Conservation (phyloP, 2,329 filamentous ascomycete genomes). For the Neoascochyta sp. region DNA sequence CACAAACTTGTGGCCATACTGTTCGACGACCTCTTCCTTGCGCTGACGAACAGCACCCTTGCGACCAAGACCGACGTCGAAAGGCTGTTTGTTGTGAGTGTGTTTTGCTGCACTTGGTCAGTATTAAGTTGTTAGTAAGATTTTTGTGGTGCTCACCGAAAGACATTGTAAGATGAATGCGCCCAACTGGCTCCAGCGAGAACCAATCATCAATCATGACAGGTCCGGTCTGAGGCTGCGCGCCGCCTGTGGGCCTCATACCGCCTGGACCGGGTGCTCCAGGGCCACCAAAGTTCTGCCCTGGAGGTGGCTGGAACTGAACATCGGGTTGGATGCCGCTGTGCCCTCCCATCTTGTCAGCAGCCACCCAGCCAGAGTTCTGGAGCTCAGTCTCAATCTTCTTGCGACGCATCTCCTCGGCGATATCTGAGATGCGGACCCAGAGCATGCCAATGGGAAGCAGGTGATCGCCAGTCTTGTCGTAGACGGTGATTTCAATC, state of each 20-base stretch:
- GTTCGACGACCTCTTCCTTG: slow-evolving; percentile 97
- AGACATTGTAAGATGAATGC: slow-evolving; percentile 85
- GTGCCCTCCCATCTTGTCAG: slow-evolving; percentile 81
- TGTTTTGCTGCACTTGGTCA: slow-evolving; percentile 63
- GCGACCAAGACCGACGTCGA: slow-evolving; percentile 86
- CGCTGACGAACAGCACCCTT: slow-evolving; percentile 95
- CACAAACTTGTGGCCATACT: slow-evolving; percentile 98
- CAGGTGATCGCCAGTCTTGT: slow-evolving; percentile 83
- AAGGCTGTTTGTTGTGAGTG: slow-evolving; percentile 73
- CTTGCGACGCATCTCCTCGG: slow-evolving; percentile 95
- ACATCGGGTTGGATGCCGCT: slow-evolving; percentile 51
- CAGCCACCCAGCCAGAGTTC: slow-evolving; percentile 92
- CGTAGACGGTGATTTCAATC: slow-evolving; percentile 95
- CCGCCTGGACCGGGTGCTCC: slow-evolving; percentile 39
- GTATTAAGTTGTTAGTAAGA: slow-evolving; percentile 1
- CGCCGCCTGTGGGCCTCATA: slow-evolving; percentile 39
- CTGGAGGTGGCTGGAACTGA: slow-evolving; percentile 52
- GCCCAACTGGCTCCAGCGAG: slow-evolving; percentile 87
- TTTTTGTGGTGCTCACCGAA: slow-evolving; percentile 55
- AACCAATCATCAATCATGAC: slow-evolving; percentile 88
- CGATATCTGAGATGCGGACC: slow-evolving; percentile 95
- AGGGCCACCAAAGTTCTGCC: slow-evolving; percentile 38
- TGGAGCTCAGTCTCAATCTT: slow-evolving; percentile 96
- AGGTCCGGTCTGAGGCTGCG: slow-evolving; percentile 51
- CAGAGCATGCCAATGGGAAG: slow-evolving; percentile 93